Evolutionary conservation across 768 basidiomycete species (phyloP).

Genomic region (Tulasnella sp.): DNA sequence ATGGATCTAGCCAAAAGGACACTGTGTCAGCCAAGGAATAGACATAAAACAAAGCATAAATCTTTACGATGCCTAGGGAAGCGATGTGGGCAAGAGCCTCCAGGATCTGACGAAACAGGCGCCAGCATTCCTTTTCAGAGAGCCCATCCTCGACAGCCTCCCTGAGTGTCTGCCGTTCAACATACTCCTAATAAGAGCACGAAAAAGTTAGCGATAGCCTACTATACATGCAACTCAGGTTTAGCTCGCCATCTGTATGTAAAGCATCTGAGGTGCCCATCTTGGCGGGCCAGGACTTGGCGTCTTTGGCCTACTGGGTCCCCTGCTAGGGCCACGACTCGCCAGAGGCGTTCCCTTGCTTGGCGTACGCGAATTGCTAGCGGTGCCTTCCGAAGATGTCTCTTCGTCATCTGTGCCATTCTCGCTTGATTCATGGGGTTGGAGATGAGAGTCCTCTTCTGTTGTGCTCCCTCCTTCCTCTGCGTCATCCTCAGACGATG

Average conservation of each 20-base stretch:
- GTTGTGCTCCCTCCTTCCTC: constrained; percentile 2
- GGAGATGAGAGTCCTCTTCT: constrained; percentile 12
- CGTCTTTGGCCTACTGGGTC: neutral
- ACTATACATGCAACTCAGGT: neutral
- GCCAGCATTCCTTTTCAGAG: constrained; percentile 77
- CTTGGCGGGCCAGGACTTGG: neutral
- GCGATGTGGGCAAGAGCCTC: constrained; percentile 89
- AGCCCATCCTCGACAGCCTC: constrained; percentile 75
- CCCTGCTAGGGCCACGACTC: neutral
- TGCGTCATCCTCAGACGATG: constrained; percentile 15
- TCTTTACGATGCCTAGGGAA: constrained; percentile 68
- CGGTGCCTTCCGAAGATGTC: constrained; percentile 8
- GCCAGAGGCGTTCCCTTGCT: constrained; percentile 3
- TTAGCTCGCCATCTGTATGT: constrained; percentile 78
- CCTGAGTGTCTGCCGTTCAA: constrained; percentile 79
- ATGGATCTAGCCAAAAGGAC: constrained; percentile 20
- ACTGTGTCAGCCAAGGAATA: too few relatives aligned
- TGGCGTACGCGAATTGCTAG: constrained; percentile 7
- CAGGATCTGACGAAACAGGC: constrained; percentile 77
- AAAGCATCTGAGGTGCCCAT: constrained; percentile 45
- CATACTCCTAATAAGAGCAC: constrained; percentile 52
- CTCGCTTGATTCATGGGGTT: neutral
- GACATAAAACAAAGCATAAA: constrained; percentile 5
- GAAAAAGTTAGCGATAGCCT: neutral
- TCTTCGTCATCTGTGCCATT: neutral